Conservation (phyloP, 805 yeast species). For the Candida tallmaniae region DNA sequence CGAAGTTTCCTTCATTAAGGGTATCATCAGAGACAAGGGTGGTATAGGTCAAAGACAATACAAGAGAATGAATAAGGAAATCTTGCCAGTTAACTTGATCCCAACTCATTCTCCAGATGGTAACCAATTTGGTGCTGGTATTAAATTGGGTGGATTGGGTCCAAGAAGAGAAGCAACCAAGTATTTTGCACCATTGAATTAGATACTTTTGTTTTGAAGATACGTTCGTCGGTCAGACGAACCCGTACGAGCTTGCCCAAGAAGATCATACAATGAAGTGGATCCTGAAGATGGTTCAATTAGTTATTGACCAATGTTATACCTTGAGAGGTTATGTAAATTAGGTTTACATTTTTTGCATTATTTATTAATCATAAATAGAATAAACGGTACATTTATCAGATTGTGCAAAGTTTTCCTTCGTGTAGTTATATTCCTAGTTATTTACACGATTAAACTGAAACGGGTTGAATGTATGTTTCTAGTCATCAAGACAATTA, state of each 20-base stretch:
- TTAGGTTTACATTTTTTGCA: constrained; percentile 6
- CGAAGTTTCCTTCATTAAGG: constrained; percentile 39
- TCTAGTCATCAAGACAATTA: too few relatives aligned
- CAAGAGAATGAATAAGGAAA: constrained; percentile 28
- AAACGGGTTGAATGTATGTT: too few relatives aligned
- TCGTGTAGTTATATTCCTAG: too few relatives aligned
- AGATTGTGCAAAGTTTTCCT: too few relatives aligned
- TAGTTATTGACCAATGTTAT: too few relatives aligned
- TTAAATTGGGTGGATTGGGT: constrained; percentile 38
- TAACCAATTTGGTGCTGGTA: constrained; percentile 40
- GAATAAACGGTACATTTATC: constrained; percentile 6
- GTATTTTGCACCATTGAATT: constrained; percentile 33
- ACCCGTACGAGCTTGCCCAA: too few relatives aligned
- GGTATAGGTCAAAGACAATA: constrained; percentile 42
- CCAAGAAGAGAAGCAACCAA: constrained; percentile 42
- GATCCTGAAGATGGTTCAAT: too few relatives aligned
- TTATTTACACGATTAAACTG: too few relatives aligned
- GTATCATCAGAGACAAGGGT: constrained; percentile 40
- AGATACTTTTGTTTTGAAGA: too few relatives aligned
- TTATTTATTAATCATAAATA: constrained; percentile 8
- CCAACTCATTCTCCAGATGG: constrained; percentile 40
- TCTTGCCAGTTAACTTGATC: constrained; percentile 26
- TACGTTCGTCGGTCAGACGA: too few relatives aligned
- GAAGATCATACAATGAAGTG: too few relatives aligned
- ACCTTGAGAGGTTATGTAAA: constrained; percentile 3